A percentile compares a stretch with the other conserved stretches of the same genome.
phyloP scores from a whole-genome alignment of 768 basidiomycete species.

The Bullera alba region DNA sequence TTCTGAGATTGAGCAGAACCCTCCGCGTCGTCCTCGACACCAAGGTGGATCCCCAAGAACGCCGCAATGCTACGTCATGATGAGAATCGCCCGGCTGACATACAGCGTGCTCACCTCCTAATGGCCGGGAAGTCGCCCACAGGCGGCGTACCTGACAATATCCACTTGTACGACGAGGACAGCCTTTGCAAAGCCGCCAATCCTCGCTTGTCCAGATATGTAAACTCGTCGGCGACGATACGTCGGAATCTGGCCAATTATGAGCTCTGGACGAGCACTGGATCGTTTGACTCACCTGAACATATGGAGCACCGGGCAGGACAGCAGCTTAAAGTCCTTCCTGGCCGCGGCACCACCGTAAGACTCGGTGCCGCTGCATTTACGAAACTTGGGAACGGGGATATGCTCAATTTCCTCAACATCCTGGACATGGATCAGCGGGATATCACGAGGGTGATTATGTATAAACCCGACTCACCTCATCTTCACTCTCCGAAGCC shows the following conservation, averaged over 20 bases:
- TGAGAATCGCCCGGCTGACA: background rate
- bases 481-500: conserved; percentile 50
- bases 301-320: conserved; percentile 78
- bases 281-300: conserved; percentile 52
- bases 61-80: conserved; percentile 56
- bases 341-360: conserved; percentile 58
- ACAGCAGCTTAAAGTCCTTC: conserved; percentile 70
- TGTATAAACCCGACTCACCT: conserved; percentile 2
- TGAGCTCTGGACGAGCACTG: background rate
- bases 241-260: conserved; percentile 61
- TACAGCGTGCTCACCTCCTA: conserved; percentile 57
- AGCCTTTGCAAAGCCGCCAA: conserved; percentile 71
- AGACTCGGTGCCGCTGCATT: conserved; percentile 35
- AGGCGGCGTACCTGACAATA: conserved; percentile 93
- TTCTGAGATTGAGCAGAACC: conserved; percentile 67
- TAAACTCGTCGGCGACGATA: conserved; percentile 88
- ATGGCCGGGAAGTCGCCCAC: conserved; percentile 82
- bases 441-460: background rate
- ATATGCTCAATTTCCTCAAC: conserved; percentile 21
- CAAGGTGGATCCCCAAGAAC: conserved; percentile 82
- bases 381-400: conserved; percentile 26
- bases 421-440: conserved; percentile 4
- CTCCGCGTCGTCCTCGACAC: conserved; percentile 81
- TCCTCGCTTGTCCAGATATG: conserved; percentile 74
- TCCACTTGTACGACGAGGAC: conserved; percentile 77